Base-by-base conservation (phyloP, 148 eudicot genomes). In the Tetragonia tetragonoides region DNA sequence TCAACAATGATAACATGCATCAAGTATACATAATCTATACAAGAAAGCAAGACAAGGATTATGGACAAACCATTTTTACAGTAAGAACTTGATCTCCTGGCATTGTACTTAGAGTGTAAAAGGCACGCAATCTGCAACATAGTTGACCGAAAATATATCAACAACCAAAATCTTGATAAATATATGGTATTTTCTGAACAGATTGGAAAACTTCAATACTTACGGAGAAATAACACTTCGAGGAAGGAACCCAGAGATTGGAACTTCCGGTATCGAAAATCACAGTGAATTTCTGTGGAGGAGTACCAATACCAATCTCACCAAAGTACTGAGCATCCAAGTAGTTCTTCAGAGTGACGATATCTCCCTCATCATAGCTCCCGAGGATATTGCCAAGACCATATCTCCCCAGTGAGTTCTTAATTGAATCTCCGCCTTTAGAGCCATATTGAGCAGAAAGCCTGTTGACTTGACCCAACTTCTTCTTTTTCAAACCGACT, bases 201-300 rank as follows among this genome's bases (percentile, higher is more conserved):
- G 64, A 68, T 18, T 2, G 51, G 54, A 65, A 8, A 56, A 64
- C 44, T 65, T 8, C 61, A 66, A 37, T 57, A 87, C 93, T 89
- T 83, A 94, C 98, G 46, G 94, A 94, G 64, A 94, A 85, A 66
- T 86, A 87, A 79, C 98, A 94, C 83, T 92, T 92, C 49, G 89
- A 84, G 59, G 97, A 94, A 24, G 97, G 98, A 80, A 92, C 92
- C 97, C 97, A 94, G 68, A 94, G 90, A 82, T 92, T 92, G 47
- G 98, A 94, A 80, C 97, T 94, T 79, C 98, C 98, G 8, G 94
- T 94, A 84, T 94, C 98, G 63, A 94, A 94, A 68, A 94, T 86
- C 76, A 94, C 98, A 23, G 91, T 90, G 82, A 94, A 92, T 47
- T 87, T 94, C 75, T 94, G 98, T 46, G 94, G 85, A 38, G 98